Percentiles rank a stretch among this genome's conserved stretches.
Evolutionary conservation across 73 alveolate species (phyloP).

Genomic region (Paramecium sonneborni): DNA sequence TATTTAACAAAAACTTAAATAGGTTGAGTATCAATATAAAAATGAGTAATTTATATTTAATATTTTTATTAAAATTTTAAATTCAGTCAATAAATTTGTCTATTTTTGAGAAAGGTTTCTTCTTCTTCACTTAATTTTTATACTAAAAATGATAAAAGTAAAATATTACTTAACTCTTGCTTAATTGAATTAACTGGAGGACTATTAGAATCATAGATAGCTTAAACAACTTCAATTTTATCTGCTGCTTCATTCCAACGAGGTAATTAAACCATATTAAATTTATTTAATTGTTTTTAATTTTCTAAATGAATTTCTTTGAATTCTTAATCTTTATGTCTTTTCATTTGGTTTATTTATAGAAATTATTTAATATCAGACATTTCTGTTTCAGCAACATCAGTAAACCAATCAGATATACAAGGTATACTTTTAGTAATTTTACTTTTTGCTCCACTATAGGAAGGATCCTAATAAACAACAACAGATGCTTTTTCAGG

Average conservation of each 20-base stretch:
- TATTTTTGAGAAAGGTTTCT: background rate
- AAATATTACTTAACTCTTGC: background rate
- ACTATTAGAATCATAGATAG: background rate
- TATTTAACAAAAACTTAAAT: too few species aligned
- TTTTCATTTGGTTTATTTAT: constrained; percentile 22
- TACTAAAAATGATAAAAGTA: background rate
- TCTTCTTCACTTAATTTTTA: background rate
- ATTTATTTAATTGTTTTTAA: background rate
- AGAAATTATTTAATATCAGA: constrained; percentile 21
- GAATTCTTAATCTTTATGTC: background rate
- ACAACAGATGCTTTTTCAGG: constrained; percentile 40
- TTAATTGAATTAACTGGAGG: background rate
- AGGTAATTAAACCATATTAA: background rate
- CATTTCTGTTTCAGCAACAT: constrained; percentile 26
- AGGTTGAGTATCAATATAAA: too few species aligned
- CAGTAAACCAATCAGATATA: constrained; percentile 52
- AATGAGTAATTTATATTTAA: background rate
- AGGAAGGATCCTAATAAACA: background rate
- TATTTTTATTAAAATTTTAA: background rate
- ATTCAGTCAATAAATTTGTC: background rate
- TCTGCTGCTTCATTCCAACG: constrained; percentile 2
- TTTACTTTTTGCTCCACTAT: constrained; percentile 40
- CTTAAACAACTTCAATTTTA: background rate
- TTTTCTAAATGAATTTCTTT: constrained; percentile 1
- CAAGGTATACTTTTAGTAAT: constrained; percentile 31